A percentile compares a stretch with the other conserved stretches of the same genome.
phyloP scores from a whole-genome alignment of 2,329 filamentous ascomycete species.

The Geosmithia flava region DNA sequence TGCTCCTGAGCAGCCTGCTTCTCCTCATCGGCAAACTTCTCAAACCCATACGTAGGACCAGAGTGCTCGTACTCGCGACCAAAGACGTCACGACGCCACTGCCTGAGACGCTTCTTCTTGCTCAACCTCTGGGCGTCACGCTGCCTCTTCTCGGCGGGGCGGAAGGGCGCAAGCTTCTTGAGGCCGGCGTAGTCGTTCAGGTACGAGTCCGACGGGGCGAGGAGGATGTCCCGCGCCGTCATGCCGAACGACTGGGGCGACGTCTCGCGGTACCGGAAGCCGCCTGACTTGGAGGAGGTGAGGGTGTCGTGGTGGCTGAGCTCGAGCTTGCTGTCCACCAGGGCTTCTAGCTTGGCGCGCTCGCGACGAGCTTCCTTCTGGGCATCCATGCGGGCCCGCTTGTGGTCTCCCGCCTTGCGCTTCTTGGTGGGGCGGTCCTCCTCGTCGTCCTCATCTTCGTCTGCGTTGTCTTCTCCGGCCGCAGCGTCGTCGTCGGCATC shows the following conservation, averaged over 20 bases:
- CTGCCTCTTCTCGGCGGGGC: constrained; percentile 78
- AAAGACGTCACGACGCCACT: constrained; percentile 66
- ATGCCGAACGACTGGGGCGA: constrained; percentile 84
- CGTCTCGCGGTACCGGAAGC: constrained; percentile 89
- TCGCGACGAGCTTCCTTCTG: constrained; percentile 70
- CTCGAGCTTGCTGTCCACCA: constrained; percentile 73
- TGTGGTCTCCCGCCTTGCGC: constrained; percentile 47
- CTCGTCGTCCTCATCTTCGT: constrained; percentile 27
- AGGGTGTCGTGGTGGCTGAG: constrained; percentile 54
- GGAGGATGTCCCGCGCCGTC: constrained; percentile 77
- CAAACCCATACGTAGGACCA: constrained; percentile 47
- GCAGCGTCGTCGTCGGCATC: constrained; percentile 25
- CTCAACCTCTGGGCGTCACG: constrained; percentile 79
- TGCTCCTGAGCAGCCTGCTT: constrained; percentile 6
- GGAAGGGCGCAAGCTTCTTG: constrained; percentile 88
- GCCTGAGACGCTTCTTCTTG: constrained; percentile 81
- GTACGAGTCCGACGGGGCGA: constrained; percentile 71
- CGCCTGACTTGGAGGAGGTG: constrained; percentile 19
- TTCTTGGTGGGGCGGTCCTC: constrained; percentile 38
- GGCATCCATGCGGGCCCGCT: constrained; percentile 42
- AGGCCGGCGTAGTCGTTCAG: constrained; percentile 86
- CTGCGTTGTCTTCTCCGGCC: constrained; percentile 21
- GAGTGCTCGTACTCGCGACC: constrained; percentile 43
- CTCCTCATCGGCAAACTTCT: constrained; percentile 12
- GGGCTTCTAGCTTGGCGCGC: constrained; percentile 69